These are phyloP conservation scores for Penicillium crystallinum DNA, from an alignment of 495 filamentous ascomycete species.

Conservation along the genomic window DNA sequence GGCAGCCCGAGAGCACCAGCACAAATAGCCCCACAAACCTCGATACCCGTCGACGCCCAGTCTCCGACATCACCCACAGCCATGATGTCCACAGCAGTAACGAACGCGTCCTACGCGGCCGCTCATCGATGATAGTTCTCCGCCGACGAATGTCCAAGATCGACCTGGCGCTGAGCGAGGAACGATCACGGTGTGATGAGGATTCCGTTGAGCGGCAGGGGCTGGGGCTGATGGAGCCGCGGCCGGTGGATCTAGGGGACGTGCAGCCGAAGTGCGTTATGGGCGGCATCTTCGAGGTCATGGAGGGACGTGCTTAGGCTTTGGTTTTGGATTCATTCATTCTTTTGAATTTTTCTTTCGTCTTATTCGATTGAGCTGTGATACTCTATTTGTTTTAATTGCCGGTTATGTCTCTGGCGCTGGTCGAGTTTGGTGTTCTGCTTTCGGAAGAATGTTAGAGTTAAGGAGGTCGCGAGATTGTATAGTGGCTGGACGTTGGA, in stretches of 20 bases:
- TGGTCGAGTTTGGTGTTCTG: neutral
- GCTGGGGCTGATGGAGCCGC: slow-evolving; percentile 42
- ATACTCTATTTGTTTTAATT: slow-evolving; percentile 3
- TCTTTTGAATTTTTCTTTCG: neutral
- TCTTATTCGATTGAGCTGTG: neutral
- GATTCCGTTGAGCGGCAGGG: slow-evolving; percentile 38
- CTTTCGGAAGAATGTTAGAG: slow-evolving; percentile 7
- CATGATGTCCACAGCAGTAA: slow-evolving; percentile 2
- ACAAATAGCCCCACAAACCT: slow-evolving; percentile 9
- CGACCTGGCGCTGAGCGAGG: slow-evolving; percentile 39
- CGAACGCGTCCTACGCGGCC: slow-evolving; percentile 30
- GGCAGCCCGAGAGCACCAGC: slow-evolving; percentile 8
- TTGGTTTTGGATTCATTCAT: too few relatives aligned
- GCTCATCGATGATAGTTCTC: slow-evolving; percentile 31
- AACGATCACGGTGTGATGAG: slow-evolving; percentile 34
- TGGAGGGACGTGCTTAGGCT: slow-evolving; percentile 37
- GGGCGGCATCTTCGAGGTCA: slow-evolving; percentile 47
- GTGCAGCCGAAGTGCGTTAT: slow-evolving; percentile 38
- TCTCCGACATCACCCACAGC: slow-evolving; percentile 6
- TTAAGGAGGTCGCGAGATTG: neutral
- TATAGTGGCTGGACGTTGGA: slow-evolving; percentile 4
- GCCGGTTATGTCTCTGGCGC: neutral
- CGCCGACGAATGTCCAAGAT: slow-evolving; percentile 40
- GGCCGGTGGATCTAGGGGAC: slow-evolving; percentile 31
- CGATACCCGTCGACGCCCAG: slow-evolving; percentile 22